Evolutionary conservation across 176 grass and related monocot species (phyloP).

Genomic region (Phragmites australis): DNA sequence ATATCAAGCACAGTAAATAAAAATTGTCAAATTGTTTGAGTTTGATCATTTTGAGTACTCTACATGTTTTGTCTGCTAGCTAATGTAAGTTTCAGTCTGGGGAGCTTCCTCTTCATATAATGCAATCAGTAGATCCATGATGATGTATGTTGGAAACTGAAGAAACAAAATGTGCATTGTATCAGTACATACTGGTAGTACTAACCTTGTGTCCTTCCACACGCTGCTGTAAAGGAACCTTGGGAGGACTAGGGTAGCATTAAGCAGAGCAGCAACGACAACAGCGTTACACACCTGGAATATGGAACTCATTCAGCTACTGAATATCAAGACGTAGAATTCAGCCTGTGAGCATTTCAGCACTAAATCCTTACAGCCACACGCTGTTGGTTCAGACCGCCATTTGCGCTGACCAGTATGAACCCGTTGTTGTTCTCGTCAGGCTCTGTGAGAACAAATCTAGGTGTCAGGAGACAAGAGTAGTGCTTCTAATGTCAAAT

Average conservation of each 20-base stretch:
- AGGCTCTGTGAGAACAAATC: slow-evolving; percentile 43
- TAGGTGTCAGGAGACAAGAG: neutral
- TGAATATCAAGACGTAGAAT: neutral
- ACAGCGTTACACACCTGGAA: slow-evolving; percentile 85
- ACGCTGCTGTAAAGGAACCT: slow-evolving; percentile 88
- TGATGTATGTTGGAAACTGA: neutral
- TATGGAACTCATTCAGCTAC: neutral
- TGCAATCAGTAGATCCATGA: neutral
- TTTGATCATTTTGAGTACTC: neutral
- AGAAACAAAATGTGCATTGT: neutral
- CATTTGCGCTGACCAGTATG: slow-evolving; percentile 86
- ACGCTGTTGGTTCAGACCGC: slow-evolving; percentile 88
- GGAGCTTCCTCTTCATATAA: neutral
- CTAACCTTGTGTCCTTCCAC: slow-evolving; percentile 89
- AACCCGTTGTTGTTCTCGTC: slow-evolving; percentile 57
- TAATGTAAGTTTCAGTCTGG: neutral
- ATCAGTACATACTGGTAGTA: neutral
- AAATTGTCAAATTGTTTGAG: neutral
- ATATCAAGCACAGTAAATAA: neutral
- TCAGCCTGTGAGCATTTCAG: neutral
- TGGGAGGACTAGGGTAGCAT: slow-evolving; percentile 74
- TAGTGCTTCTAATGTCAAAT: neutral
- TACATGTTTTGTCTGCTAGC: neutral
- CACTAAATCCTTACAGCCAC: slow-evolving; percentile 68
- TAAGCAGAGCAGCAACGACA: slow-evolving; percentile 73